Conservation (phyloP, 164 flowering plant species). For the Euptelea pleiosperma region DNA sequence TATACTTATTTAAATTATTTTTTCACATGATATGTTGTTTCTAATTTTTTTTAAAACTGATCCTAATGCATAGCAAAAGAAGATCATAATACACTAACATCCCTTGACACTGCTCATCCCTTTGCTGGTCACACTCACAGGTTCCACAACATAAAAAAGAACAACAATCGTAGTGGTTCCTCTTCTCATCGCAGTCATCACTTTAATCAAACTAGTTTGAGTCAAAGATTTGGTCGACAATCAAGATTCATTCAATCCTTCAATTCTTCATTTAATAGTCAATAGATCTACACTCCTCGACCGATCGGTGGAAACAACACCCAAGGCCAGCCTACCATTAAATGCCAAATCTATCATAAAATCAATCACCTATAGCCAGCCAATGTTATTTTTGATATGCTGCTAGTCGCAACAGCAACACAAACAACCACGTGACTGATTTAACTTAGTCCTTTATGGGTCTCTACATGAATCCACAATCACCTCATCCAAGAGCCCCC, state of each 20-base stretch:
- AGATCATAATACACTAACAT: too few species aligned
- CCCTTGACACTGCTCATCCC: too few species aligned
- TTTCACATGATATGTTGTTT: too few species aligned
- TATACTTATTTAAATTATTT: too few species aligned
- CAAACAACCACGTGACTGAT: not conserved
- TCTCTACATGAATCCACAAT: not conserved
- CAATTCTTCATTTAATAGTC: not conserved
- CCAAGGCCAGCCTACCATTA: not conserved
- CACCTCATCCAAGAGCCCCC: not conserved
- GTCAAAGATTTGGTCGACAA: not conserved
- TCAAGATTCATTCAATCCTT: not conserved
- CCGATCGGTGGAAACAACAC: not conserved
- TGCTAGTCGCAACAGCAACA: not conserved
- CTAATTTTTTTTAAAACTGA: too few species aligned
- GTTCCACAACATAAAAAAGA: too few species aligned
- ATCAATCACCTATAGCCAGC: not conserved
- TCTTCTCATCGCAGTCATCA: not conserved
- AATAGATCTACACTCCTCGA: not conserved
- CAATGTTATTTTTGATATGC: not conserved
- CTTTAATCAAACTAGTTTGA: not conserved
- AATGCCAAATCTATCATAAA: not conserved
- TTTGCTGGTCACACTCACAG: too few species aligned
- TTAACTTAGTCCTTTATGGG: not conserved
- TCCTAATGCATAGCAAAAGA: too few species aligned
- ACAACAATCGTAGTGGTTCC: not conserved